Evolutionary conservation across 371 early-diverging fungal genomes (phyloP).

Genomic region (Mucor indicus): DNA sequence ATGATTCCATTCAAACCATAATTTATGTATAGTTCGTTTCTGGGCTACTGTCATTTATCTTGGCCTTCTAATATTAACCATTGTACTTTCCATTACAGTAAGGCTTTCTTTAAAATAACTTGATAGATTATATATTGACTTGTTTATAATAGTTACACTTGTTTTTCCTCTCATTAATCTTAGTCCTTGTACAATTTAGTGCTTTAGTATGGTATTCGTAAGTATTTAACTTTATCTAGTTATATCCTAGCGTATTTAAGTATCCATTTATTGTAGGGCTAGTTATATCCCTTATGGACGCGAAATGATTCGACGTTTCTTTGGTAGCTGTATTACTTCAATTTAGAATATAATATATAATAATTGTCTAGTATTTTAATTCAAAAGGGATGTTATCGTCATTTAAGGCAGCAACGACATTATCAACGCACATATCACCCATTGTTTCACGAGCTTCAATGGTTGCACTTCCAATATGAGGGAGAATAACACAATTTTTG

Average conservation of each 20-base stretch:
- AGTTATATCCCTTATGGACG: constrained; percentile 55
- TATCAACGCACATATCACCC: constrained; percentile 42
- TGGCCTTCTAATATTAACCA: constrained; percentile 25
- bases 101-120: too few species aligned
- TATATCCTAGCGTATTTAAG: neutral
- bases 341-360: constrained; percentile 28
- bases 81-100: constrained; percentile 32
- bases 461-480: constrained; percentile 78
- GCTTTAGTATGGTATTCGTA: constrained; percentile 86
- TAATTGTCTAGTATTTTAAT: constrained; percentile 24
- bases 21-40: constrained; percentile 25
- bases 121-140: neutral
- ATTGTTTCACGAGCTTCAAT: constrained; percentile 80
- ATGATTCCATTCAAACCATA: neutral
- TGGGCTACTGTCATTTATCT: constrained; percentile 43
- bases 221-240: constrained; percentile 17
- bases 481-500: constrained; percentile 68
- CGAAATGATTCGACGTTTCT: constrained; percentile 44
- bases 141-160: constrained; percentile 28
- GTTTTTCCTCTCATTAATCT: constrained; percentile 65
- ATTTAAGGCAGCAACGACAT: constrained; percentile 15
- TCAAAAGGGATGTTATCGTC: neutral
- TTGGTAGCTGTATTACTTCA: constrained; percentile 46
- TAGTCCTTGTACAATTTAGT: constrained; percentile 78
- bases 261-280: constrained; percentile 29